These are phyloP conservation scores for Salix exigua DNA, from an alignment of 345 rosid species.

Conservation along the genomic window DNA sequence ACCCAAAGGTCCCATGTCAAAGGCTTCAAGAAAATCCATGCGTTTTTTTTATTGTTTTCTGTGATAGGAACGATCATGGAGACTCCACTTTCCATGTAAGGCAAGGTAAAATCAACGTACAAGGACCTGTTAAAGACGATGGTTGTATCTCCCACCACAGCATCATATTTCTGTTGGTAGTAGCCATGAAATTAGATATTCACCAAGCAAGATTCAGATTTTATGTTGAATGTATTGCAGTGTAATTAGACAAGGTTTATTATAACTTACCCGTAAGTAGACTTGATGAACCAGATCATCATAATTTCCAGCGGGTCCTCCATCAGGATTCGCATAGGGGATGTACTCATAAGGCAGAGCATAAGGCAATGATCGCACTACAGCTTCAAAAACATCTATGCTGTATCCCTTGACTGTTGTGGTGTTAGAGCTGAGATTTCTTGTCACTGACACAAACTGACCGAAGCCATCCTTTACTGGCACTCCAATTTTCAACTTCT, in stretches of 20 bases:
- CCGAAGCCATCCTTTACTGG: slow-evolving; percentile 29
- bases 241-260: neutral
- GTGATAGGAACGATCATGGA: slow-evolving; percentile 57
- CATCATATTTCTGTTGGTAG: slow-evolving; percentile 30
- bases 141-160: slow-evolving; percentile 62
- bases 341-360: slow-evolving; percentile 12
- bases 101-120: slow-evolving; percentile 59
- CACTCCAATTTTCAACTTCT: slow-evolving; percentile 29
- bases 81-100: slow-evolving; percentile 64
- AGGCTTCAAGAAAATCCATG: slow-evolving; percentile 69
- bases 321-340: slow-evolving; percentile 8
- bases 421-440: neutral
- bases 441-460: slow-evolving; percentile 28
- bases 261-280: slow-evolving; percentile 4
- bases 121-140: slow-evolving; percentile 42
- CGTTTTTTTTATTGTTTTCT: slow-evolving; percentile 32
- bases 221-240: too few relatives aligned
- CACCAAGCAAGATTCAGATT: too few relatives aligned
- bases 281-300: slow-evolving; percentile 24
- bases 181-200: neutral
- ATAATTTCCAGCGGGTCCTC: slow-evolving; percentile 15
- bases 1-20: slow-evolving; percentile 62
- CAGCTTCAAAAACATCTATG: slow-evolving; percentile 39
- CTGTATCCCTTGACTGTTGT: slow-evolving; percentile 19
- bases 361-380: slow-evolving; percentile 17